phyloP scores from a whole-genome alignment of 495 filamentous ascomycete species.

The Neurospora pannonica region DNA sequence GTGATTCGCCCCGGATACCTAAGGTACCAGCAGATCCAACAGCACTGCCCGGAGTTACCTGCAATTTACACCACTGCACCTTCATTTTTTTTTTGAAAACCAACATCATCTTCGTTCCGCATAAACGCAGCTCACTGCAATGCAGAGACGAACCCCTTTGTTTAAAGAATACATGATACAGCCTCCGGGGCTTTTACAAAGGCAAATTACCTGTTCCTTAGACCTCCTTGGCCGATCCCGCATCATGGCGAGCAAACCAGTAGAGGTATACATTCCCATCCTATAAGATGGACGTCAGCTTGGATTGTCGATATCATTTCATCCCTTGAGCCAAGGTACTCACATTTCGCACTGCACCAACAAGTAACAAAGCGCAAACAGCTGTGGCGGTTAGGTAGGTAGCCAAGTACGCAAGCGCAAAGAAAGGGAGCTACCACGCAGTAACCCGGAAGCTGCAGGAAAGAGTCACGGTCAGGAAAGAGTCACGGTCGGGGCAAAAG shows the following conservation, averaged over 20 bases:
- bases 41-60: background rate
- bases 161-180: background rate
- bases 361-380: background rate
- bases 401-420: background rate
- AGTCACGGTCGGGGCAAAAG: background rate
- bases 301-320: background rate
- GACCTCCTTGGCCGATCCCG: background rate
- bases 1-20: background rate
- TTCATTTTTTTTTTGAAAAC: background rate
- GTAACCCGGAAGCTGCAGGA: background rate
- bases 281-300: background rate
- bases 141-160: background rate
- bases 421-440: background rate
- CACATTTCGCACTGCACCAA: background rate
- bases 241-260: background rate
- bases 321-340: background rate
- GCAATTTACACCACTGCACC: background rate
- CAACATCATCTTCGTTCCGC: background rate
- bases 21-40: background rate
- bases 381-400: background rate
- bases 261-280: background rate
- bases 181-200: background rate
- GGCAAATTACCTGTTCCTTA: background rate
- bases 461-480: background rate
- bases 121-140: background rate